phyloP scores from a whole-genome alignment of 2,329 filamentous ascomycete genomes.

The Fusarium sp. region DNA sequence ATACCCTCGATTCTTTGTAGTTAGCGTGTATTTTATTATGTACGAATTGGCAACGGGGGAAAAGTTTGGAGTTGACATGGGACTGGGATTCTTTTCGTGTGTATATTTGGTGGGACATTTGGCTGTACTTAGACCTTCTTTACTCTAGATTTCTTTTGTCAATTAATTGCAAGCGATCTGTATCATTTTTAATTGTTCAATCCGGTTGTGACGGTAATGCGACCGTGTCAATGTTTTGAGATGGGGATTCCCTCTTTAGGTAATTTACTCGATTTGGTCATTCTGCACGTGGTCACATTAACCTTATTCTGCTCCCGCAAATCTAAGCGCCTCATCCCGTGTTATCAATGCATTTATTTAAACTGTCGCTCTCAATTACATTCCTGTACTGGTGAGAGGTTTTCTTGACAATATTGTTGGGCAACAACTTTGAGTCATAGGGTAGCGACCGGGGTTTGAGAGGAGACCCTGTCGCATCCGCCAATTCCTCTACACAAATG shows the following conservation, averaged over 20 bases:
- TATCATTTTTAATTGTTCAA: neutral
- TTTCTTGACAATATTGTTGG: neutral
- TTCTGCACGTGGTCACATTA: neutral
- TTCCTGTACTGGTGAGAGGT: too few relatives aligned
- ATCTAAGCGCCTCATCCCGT: rapidly evolving
- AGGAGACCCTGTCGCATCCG: neutral
- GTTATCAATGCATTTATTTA: too few relatives aligned
- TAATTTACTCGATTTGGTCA: neutral
- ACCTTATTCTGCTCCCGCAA: neutral
- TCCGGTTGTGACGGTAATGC: rapidly evolving
- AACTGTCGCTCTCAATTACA: too few relatives aligned
- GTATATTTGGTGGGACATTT: neutral
- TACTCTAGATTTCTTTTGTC: conserved; percentile 19
- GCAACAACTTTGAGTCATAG: neutral
- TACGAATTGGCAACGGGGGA: conserved; percentile 5
- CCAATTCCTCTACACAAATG: too few relatives aligned
- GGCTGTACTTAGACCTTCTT: conserved; percentile 13
- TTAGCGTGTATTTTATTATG: conserved; percentile 32
- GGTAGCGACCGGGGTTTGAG: neutral
- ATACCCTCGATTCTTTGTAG: conserved; percentile 27
- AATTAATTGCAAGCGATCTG: conserved; percentile 8
- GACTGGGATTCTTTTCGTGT: neutral
- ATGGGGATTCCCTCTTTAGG: rapidly evolving
- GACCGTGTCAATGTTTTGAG: neutral
- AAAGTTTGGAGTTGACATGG: conserved; percentile 1